Conservation (phyloP, 352 stramenopile genomes). For the Pythium brachiatum region DNA sequence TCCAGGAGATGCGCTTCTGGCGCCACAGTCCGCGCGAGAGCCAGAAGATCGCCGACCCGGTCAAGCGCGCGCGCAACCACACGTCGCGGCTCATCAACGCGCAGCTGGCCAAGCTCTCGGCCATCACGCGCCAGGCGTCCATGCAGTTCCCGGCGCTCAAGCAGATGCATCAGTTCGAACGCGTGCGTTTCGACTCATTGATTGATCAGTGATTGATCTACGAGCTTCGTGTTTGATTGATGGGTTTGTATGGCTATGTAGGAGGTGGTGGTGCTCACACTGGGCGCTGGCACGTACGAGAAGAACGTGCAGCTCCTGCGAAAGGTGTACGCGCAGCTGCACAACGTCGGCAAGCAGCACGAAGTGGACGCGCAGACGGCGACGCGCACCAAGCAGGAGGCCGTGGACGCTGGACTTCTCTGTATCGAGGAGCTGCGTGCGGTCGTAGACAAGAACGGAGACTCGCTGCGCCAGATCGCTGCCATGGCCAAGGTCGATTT, state of each 20-base stretch:
- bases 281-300: slow-evolving; percentile 73
- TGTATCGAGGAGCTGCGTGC: slow-evolving; percentile 53
- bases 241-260: slow-evolving; percentile 21
- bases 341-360: slow-evolving; percentile 74
- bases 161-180: slow-evolving; percentile 78
- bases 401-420: slow-evolving; percentile 63
- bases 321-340: slow-evolving; percentile 71
- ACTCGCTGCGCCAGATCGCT: slow-evolving; percentile 29
- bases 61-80: slow-evolving; percentile 82
- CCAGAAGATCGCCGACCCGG: slow-evolving; percentile 72
- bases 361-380: slow-evolving; percentile 64
- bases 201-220: background rate
- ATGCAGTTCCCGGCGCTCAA: slow-evolving; percentile 76
- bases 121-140: slow-evolving; percentile 66
- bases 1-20: slow-evolving; percentile 89
- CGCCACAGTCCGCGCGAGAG: slow-evolving; percentile 64
- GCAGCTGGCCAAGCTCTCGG: slow-evolving; percentile 70
- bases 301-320: slow-evolving; percentile 69
- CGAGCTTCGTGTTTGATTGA: background rate
- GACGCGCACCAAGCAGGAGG: slow-evolving; percentile 78
- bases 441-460: slow-evolving; percentile 25
- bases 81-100: slow-evolving; percentile 80
- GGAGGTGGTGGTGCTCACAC: slow-evolving; percentile 80
- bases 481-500: slow-evolving; percentile 28
- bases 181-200: slow-evolving; percentile 32